A percentile compares a stretch with the other conserved stretches of the same genome.
Evolutionary conservation across 176 grass and related monocot species (phyloP).

Genomic region (Zea luxurians): DNA sequence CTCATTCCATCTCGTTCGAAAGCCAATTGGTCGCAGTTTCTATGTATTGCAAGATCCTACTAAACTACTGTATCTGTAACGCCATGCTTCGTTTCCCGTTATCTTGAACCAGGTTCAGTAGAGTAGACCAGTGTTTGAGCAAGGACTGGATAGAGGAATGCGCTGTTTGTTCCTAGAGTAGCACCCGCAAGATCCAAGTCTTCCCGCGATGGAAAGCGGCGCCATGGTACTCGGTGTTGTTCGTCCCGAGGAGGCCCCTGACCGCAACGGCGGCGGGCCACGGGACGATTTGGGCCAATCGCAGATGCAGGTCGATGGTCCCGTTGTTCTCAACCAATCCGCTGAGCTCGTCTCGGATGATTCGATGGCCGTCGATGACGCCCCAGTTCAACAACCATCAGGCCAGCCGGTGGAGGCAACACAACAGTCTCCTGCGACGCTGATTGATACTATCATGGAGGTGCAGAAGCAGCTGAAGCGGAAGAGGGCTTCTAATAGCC

Average conservation of each 20-base stretch:
- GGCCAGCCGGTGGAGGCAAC: background rate
- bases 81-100: background rate
- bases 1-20: background rate
- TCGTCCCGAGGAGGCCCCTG: conserved; percentile 1
- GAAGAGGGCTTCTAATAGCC: conserved; percentile 58
- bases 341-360: conserved; percentile 29
- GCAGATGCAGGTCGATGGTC: conserved; percentile 38
- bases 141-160: background rate
- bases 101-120: conserved; percentile 12
- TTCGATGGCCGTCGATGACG: conserved; percentile 48
- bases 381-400: background rate
- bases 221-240: conserved; percentile 19
- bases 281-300: background rate
- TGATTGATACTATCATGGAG: conserved; percentile 26
- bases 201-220: conserved; percentile 25
- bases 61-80: background rate
- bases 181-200: background rate
- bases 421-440: background rate
- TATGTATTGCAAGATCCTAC: background rate
- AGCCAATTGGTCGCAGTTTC: background rate
- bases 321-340: conserved; percentile 29
- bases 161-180: background rate
- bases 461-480: conserved; percentile 83
- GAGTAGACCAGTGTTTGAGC: background rate
- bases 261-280: background rate